phyloP scores from a whole-genome alignment of 1,284 basidiomycete species.

The Irpex rosettiformis region DNA sequence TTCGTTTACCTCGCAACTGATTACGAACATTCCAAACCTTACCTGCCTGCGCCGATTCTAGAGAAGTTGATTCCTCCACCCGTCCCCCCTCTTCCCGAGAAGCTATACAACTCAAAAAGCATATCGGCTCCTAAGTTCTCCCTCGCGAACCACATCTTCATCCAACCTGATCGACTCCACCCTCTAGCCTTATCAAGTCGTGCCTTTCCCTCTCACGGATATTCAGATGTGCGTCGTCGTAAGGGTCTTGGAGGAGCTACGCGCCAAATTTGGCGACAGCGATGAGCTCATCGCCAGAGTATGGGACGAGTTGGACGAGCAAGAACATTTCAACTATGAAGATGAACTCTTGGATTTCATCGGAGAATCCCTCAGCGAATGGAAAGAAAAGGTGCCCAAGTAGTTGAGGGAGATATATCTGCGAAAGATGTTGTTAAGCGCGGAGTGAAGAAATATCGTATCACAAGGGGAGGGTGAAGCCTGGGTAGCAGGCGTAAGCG shows the following conservation, averaged over 20 bases:
- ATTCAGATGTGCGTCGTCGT: slow-evolving; percentile 8
- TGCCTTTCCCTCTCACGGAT: slow-evolving; percentile 9
- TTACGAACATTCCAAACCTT: slow-evolving; percentile 60
- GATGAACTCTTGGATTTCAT: slow-evolving; percentile 53
- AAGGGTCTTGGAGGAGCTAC: slow-evolving; percentile 33
- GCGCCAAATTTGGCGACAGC: slow-evolving; percentile 18
- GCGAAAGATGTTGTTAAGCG: slow-evolving; percentile 46
- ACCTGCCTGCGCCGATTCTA: slow-evolving; percentile 43
- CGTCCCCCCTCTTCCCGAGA: slow-evolving; percentile 40
- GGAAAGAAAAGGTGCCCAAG: slow-evolving; percentile 35
- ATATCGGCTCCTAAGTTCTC: slow-evolving; percentile 64
- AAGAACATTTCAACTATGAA: slow-evolving; percentile 67
- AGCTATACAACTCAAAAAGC: slow-evolving; percentile 63
- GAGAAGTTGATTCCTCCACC: slow-evolving; percentile 33
- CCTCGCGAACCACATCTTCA: slow-evolving; percentile 50
- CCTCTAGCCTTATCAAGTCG: slow-evolving; percentile 36
- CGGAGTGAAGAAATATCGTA: slow-evolving; percentile 58
- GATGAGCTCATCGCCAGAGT: slow-evolving; percentile 41
- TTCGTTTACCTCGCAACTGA: slow-evolving; percentile 73
- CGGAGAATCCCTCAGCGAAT: slow-evolving; percentile 27
- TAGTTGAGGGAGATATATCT: slow-evolving; percentile 61
- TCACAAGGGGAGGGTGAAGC: slow-evolving; percentile 48
- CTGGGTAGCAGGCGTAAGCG: slow-evolving; percentile 62
- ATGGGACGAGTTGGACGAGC: slow-evolving; percentile 47
- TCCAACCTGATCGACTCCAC: slow-evolving; percentile 42